These are phyloP conservation scores for Maudiozyma barnettii DNA, from an alignment of 805 yeast species.

Conservation along the genomic window DNA sequence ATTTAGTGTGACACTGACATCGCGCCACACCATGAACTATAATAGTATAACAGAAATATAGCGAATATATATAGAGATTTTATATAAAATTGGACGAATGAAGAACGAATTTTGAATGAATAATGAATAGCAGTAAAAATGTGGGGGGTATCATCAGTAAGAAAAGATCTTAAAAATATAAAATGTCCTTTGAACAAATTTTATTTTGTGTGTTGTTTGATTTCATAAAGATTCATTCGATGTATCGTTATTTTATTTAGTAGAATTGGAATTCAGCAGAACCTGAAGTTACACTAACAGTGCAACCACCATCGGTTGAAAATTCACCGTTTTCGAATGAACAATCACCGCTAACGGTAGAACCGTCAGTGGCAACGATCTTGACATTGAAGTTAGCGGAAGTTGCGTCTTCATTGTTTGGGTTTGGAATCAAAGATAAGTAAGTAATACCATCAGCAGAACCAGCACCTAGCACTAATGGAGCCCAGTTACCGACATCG, in stretches of 20 bases:
- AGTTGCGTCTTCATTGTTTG: conserved; percentile 61
- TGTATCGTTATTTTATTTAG: conserved; percentile 11
- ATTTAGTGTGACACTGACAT: no score
- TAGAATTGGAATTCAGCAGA: conserved; percentile 52
- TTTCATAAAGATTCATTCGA: no score
- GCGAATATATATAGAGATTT: no score
- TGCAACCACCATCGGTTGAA: conserved; percentile 71
- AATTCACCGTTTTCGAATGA: conserved; percentile 68
- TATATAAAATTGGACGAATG: no score
- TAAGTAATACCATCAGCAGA: conserved; percentile 60
- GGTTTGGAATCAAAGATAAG: conserved; percentile 89
- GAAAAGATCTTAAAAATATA: no score
- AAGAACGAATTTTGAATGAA: no score
- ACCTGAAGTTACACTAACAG: conserved; percentile 55
- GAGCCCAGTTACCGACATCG: conserved; percentile 96
- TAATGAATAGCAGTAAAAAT: no score
- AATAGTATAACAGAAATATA: no score
- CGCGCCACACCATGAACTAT: no score
- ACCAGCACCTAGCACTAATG: conserved; percentile 91
- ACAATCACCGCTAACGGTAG: conserved; percentile 66
- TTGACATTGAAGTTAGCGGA: conserved; percentile 59
- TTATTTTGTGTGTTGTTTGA: no score
- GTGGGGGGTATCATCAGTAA: no score
- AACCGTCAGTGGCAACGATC: conserved; percentile 64
- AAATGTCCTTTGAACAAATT: no score